phyloP scores from a whole-genome alignment of 176 grass and related monocot genomes.

The Puccinellia tenuiflora region DNA sequence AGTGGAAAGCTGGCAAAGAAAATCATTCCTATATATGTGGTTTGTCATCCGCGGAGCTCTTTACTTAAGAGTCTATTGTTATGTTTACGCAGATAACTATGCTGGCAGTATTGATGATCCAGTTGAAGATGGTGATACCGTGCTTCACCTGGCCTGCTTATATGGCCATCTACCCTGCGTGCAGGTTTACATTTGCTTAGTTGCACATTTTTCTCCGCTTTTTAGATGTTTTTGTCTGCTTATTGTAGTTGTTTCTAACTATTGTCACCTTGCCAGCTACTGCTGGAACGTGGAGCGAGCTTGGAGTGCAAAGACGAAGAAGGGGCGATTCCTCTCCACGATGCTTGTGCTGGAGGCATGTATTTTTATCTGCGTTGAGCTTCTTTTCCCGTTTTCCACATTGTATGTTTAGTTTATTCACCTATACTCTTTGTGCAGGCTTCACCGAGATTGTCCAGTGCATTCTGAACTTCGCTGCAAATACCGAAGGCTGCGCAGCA shows the following conservation, averaged over 20 bases:
- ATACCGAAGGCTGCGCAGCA: conserved; percentile 25
- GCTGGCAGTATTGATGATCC: conserved; percentile 83
- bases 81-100: conserved; percentile 51
- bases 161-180: conserved; percentile 93
- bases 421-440: conserved; percentile 33
- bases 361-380: background rate
- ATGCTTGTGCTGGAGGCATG: conserved; percentile 94
- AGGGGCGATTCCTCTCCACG: conserved; percentile 90
- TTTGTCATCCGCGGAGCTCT: background rate
- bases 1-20: background rate
- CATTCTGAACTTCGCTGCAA: conserved; percentile 64
- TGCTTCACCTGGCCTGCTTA: conserved; percentile 92
- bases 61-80: conserved; percentile 5
- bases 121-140: conserved; percentile 96
- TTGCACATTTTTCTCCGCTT: background rate
- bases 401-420: background rate
- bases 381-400: background rate
- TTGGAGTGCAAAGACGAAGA: conserved; percentile 95
- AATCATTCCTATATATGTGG: background rate
- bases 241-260: background rate
- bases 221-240: background rate
- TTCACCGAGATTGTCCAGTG: conserved; percentile 70
- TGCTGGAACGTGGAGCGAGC: conserved; percentile 70
- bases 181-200: conserved; percentile 55
- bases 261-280: conserved; percentile 36